These are phyloP conservation scores for Ustilago bromivora DNA, from an alignment of 1,284 basidiomycete genomes.

Conservation along the genomic window DNA sequence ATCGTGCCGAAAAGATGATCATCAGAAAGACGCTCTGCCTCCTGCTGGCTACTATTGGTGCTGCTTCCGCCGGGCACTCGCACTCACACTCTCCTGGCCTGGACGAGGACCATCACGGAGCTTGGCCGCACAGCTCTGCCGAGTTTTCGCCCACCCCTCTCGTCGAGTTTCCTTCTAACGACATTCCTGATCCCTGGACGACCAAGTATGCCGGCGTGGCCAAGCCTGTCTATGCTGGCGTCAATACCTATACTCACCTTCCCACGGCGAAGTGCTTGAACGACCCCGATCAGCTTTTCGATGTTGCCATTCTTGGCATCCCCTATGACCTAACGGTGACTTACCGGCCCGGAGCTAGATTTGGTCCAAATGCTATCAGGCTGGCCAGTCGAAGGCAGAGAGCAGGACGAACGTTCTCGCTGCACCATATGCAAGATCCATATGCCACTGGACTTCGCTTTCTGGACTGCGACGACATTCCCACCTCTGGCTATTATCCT, in stretches of 20 bases:
- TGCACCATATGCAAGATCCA: slow-evolving; percentile 48
- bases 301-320: slow-evolving; percentile 56
- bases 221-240: slow-evolving; percentile 37
- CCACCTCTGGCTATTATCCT: slow-evolving; percentile 46
- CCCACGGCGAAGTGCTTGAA: slow-evolving; percentile 40
- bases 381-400: slow-evolving; percentile 47
- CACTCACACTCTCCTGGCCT: slow-evolving; percentile 35
- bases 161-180: slow-evolving; percentile 46
- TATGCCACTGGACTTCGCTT: slow-evolving; percentile 46
- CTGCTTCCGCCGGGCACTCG: slow-evolving; percentile 15
- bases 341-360: slow-evolving; percentile 51
- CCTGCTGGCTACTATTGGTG: slow-evolving; percentile 10
- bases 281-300: slow-evolving; percentile 35
- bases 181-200: slow-evolving; percentile 43
- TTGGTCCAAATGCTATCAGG: slow-evolving; percentile 52
- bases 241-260: slow-evolving; percentile 56
- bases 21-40: slow-evolving; percentile 5
- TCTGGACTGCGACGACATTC: slow-evolving; percentile 56
- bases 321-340: slow-evolving; percentile 55
- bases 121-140: slow-evolving; percentile 34
- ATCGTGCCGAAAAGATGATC: slow-evolving; percentile 10
- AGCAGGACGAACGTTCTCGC: slow-evolving; percentile 35
- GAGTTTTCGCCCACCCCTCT: slow-evolving; percentile 41
- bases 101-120: slow-evolving; percentile 47
- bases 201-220: slow-evolving; percentile 43